Conservation (phyloP, 78 protist species). For the Emiliania huxleyi region DNA sequence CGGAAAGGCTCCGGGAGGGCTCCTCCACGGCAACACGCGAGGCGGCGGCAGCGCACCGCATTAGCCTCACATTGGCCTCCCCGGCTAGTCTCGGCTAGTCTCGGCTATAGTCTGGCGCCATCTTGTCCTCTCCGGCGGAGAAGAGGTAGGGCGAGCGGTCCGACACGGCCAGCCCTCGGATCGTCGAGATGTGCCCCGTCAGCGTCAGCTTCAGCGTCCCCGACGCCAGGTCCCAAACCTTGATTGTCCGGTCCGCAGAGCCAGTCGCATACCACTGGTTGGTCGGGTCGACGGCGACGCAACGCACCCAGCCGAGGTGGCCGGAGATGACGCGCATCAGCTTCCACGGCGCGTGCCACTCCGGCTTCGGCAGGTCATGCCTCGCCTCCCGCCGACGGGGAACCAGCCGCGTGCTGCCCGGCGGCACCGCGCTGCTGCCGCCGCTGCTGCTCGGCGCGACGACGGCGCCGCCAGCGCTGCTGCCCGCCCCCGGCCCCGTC, state of each 20-base stretch:
- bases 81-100: too few relatives aligned
- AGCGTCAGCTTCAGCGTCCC: conserved; percentile 86
- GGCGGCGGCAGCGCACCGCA: too few relatives aligned
- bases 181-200: conserved; percentile 88
- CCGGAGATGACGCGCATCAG: conserved; percentile 66
- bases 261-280: conserved; percentile 97
- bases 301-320: conserved; percentile 87
- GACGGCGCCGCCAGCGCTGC: background rate
- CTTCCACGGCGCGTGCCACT: conserved; percentile 76
- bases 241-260: conserved; percentile 91
- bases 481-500: background rate
- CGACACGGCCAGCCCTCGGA: conserved; percentile 69
- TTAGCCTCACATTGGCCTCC: too few relatives aligned
- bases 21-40: too few relatives aligned
- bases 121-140: conserved; percentile 94
- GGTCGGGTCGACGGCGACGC: conserved; percentile 87
- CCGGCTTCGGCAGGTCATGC: conserved; percentile 31
- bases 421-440: background rate
- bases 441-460: background rate
- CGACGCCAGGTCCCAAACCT: conserved; percentile 94
- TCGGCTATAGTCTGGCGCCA: too few relatives aligned
- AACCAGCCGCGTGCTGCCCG: background rate
- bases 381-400: background rate
- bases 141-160: conserved; percentile 90
- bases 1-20: too few relatives aligned